Conservation (phyloP, 73 alveolate species). For the Blepharisma stoltei region DNA sequence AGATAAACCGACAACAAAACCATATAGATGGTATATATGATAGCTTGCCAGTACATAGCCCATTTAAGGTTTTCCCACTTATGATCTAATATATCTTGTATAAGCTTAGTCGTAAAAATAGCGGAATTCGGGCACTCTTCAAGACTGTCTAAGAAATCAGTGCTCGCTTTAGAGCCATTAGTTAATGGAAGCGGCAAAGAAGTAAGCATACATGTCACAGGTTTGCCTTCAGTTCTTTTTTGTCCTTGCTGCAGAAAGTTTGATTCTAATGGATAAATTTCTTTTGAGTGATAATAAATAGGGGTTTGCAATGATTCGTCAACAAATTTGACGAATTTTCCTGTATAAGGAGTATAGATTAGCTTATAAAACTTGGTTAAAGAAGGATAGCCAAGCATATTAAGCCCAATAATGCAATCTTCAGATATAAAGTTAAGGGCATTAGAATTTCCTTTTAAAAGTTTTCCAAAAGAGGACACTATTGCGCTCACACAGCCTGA, state of each 20-base stretch:
- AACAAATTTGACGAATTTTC: too few species aligned
- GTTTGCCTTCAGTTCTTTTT: not conserved
- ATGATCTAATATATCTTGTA: not conserved
- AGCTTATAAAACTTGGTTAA: too few species aligned
- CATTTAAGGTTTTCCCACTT: conserved; percentile 11
- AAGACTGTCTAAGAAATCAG: conserved; percentile 10
- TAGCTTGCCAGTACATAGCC: not conserved
- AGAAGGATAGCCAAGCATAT: too few species aligned
- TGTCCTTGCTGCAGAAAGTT: not conserved
- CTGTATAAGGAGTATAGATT: too few species aligned
- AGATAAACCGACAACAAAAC: not conserved
- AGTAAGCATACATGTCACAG: not conserved
- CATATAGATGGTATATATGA: not conserved
- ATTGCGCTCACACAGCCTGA: too few species aligned
- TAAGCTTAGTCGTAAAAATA: not conserved
- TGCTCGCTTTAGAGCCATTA: not conserved
- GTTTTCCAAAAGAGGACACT: too few species aligned
- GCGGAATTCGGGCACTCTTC: not conserved
- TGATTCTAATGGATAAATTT: not conserved
- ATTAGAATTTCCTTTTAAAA: too few species aligned
- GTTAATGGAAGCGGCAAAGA: not conserved
- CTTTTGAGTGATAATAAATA: too few species aligned
- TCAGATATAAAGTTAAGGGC: too few species aligned
- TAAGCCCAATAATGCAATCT: too few species aligned
- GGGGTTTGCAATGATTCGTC: too few species aligned